These are phyloP conservation scores for Barnettozyma salicaria DNA, from an alignment of 805 yeast species.

Conservation along the genomic window DNA sequence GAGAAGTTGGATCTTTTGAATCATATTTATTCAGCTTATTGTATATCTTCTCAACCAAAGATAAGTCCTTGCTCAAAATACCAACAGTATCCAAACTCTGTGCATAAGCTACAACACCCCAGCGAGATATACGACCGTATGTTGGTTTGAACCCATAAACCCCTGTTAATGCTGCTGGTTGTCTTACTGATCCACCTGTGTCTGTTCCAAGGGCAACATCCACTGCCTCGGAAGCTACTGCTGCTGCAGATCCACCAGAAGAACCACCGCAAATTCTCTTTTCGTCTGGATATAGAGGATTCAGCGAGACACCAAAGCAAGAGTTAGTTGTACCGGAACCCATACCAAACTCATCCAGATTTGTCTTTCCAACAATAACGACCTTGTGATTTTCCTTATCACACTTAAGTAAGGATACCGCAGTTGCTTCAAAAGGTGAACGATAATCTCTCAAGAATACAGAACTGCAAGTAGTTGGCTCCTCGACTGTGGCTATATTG, in stretches of 20 bases:
- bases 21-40: slow-evolving; percentile 55
- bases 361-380: slow-evolving; percentile 68
- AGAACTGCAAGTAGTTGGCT: slow-evolving; percentile 79
- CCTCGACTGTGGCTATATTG: slow-evolving; percentile 61
- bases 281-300: slow-evolving; percentile 40
- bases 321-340: slow-evolving; percentile 67
- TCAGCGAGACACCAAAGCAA: slow-evolving; percentile 49
- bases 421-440: slow-evolving; percentile 83
- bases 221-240: slow-evolving; percentile 66
- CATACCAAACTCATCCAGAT: slow-evolving; percentile 98
- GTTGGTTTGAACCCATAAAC: slow-evolving; percentile 87
- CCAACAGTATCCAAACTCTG: slow-evolving; percentile 96
- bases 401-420: slow-evolving; percentile 43
- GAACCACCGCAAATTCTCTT: slow-evolving; percentile 76
- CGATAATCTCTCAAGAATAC: slow-evolving; percentile 48
- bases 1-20: slow-evolving; percentile 71
- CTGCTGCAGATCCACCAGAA: slow-evolving; percentile 94
- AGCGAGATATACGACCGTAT: slow-evolving; percentile 85
- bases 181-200: slow-evolving; percentile 93
- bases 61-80: slow-evolving; percentile 50
- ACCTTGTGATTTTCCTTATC: slow-evolving; percentile 50
- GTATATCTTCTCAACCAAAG: slow-evolving; percentile 43
- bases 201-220: slow-evolving; percentile 89
- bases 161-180: slow-evolving; percentile 87
- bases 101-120: slow-evolving; percentile 91